Evolutionary conservation across 2,329 filamentous ascomycete species (phyloP).

Genomic region (Aspergillus amoenus): DNA sequence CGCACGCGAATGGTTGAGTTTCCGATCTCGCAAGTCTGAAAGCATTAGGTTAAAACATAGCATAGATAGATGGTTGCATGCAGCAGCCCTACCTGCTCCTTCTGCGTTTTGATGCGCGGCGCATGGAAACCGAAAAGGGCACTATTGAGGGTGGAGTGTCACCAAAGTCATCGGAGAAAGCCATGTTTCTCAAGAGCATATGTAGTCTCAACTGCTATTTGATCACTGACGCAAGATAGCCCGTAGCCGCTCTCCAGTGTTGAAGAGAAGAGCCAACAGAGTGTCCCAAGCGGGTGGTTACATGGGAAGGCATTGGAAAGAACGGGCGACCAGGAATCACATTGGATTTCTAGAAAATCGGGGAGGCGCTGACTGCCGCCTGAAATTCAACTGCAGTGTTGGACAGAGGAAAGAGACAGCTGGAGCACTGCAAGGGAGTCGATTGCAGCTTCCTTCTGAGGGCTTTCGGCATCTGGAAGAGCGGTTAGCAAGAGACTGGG

Average conservation of each 20-base stretch:
- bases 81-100: constrained; percentile 23
- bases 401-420: constrained; percentile 17
- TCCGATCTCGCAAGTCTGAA: constrained; percentile 12
- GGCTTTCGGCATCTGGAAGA: not conserved
- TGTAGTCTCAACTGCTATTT: not conserved
- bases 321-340: not conserved
- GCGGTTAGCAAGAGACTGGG: not conserved
- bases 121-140: constrained; percentile 23
- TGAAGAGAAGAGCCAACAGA: not conserved
- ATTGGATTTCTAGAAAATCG: not conserved
- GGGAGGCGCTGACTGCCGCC: not conserved
- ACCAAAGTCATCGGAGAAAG: constrained; percentile 5
- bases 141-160: constrained; percentile 15
- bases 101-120: constrained; percentile 17
- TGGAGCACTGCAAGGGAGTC: constrained; percentile 10
- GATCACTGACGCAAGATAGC: too few relatives aligned
- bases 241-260: not conserved
- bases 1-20: constrained; percentile 23
- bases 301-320: not conserved
- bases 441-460: constrained; percentile 12
- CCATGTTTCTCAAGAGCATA: not conserved
- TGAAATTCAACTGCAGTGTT: constrained; percentile 13
- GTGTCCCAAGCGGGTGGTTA: not conserved
- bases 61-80: not conserved
- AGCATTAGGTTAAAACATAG: not conserved